phyloP scores from a whole-genome alignment of 768 basidiomycete genomes.

The Pleurotus tuoliensis region DNA sequence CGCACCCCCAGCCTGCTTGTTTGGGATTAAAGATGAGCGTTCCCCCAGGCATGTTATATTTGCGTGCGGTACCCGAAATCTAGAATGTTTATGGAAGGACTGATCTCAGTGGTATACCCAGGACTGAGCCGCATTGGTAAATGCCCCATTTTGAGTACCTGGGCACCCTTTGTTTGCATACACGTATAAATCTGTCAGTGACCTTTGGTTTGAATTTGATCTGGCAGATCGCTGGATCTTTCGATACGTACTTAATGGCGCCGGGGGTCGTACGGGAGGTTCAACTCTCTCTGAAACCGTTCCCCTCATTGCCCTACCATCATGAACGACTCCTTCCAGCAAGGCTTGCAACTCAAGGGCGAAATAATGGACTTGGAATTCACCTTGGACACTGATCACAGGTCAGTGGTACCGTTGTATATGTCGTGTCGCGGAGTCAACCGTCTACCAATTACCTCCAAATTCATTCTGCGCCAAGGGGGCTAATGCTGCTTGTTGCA shows the following conservation, averaged over 20 bases:
- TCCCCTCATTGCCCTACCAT: conserved; percentile 48
- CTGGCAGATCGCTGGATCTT: conserved; percentile 31
- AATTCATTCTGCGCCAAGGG: conserved; percentile 46
- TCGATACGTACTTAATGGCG: conserved; percentile 55
- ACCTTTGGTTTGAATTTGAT: conserved; percentile 39
- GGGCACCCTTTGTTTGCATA: conserved; percentile 7
- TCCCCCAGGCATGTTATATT: conserved; percentile 6
- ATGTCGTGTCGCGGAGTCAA: conserved; percentile 8
- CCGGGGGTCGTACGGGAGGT: conserved; percentile 51
- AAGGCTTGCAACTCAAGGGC: conserved; percentile 61
- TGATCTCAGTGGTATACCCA: not conserved
- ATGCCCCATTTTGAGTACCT: conserved; percentile 6
- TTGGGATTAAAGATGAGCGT: not conserved
- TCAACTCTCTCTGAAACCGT: conserved; percentile 43
- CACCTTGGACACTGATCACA: conserved; percentile 66
- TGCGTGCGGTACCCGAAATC: conserved; percentile 6
- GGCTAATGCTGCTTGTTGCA: conserved; percentile 42
- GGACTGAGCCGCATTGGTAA: conserved; percentile 2
- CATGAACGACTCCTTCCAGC: conserved; percentile 50
- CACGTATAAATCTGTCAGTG: conserved; percentile 8
- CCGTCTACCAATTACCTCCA: conserved; percentile 32
- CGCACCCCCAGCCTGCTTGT: conserved; percentile 7
- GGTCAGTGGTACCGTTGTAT: conserved; percentile 30
- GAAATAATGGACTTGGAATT: conserved; percentile 79
- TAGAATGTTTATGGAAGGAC: conserved; percentile 1